A percentile compares a stretch with the other conserved stretches of the same genome.
These are phyloP conservation scores for Paxillus rubicundulus DNA, from an alignment of 768 basidiomycete genomes.

Conservation along the genomic window DNA sequence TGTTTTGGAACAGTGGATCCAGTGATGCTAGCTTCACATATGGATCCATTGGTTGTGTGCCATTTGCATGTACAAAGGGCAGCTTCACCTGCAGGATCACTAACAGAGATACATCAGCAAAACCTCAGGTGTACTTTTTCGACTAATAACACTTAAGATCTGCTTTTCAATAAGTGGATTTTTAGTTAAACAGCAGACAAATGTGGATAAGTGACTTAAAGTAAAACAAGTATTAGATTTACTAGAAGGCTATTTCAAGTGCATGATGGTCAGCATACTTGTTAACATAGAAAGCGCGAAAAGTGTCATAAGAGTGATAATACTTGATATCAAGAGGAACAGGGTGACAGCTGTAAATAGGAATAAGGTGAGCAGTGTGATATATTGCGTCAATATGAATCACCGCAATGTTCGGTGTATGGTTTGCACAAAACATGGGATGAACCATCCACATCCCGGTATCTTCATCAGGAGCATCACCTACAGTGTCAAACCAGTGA, in stretches of 20 bases:
- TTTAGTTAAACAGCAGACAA: neutral
- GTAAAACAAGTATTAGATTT: neutral
- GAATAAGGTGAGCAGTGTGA: too few species aligned
- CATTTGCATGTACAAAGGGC: conserved; percentile 3
- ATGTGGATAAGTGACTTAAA: neutral
- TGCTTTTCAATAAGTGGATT: neutral
- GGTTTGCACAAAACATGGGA: conserved; percentile 6
- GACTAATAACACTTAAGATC: neutral
- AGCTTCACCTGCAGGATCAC: too few species aligned
- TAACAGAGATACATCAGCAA: neutral
- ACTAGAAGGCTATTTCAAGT: conserved; percentile 17
- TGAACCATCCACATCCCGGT: conserved; percentile 30
- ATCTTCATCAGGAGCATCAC: too few species aligned
- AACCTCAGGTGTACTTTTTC: neutral
- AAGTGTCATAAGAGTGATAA: too few species aligned
- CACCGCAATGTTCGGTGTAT: neutral
- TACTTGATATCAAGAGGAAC: too few species aligned
- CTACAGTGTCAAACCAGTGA: conserved; percentile 17
- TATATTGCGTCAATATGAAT: conserved; percentile 30
- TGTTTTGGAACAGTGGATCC: conserved; percentile 2
- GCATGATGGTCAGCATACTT: conserved; percentile 28
- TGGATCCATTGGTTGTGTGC: neutral
- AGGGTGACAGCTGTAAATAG: too few species aligned
- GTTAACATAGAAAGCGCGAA: too few species aligned
- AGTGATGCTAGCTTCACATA: conserved; percentile 4